These are phyloP conservation scores for Candida sojae DNA, from an alignment of 1,139 yeast species.

Conservation along the genomic window DNA sequence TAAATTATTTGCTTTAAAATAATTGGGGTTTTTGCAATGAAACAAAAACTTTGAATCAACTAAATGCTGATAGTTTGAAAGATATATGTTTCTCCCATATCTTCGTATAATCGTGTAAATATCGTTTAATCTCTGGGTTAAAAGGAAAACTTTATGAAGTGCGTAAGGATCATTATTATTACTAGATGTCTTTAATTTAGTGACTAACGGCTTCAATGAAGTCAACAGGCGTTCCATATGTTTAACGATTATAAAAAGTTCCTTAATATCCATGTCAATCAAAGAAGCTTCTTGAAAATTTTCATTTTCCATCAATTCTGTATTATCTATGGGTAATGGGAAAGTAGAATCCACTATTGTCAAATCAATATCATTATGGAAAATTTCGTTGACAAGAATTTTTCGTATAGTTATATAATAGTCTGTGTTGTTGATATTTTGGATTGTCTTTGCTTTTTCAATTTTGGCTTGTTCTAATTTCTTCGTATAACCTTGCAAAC, in stretches of 20 bases:
- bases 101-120: constrained; percentile 44
- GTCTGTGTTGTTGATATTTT: constrained; percentile 5
- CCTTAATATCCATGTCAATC: constrained; percentile 45
- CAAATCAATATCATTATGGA: constrained; percentile 16
- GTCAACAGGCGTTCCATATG: constrained; percentile 22
- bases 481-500: constrained; percentile 50
- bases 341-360: constrained; percentile 19
- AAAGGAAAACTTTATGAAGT: constrained; percentile 50
- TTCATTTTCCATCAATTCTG: constrained; percentile 15
- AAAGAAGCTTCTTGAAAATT: constrained; percentile 33
- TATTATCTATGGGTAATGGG: constrained; percentile 17
- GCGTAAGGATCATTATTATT: constrained; percentile 30
- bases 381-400: constrained; percentile 8
- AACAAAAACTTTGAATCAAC: constrained; percentile 38
- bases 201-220: constrained; percentile 27
- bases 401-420: constrained; percentile 10
- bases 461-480: constrained; percentile 42
- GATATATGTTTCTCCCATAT: constrained; percentile 44
- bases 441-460: constrained; percentile 24
- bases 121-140: constrained; percentile 48
- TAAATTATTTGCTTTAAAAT: constrained; percentile 31
- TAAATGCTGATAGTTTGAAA: constrained; percentile 43
- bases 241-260: constrained; percentile 27
- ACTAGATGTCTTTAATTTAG: constrained; percentile 22
- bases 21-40: constrained; percentile 26